Conservation (phyloP, 2,329 filamentous ascomycete genomes). For the Pseudonectria foliicola region DNA sequence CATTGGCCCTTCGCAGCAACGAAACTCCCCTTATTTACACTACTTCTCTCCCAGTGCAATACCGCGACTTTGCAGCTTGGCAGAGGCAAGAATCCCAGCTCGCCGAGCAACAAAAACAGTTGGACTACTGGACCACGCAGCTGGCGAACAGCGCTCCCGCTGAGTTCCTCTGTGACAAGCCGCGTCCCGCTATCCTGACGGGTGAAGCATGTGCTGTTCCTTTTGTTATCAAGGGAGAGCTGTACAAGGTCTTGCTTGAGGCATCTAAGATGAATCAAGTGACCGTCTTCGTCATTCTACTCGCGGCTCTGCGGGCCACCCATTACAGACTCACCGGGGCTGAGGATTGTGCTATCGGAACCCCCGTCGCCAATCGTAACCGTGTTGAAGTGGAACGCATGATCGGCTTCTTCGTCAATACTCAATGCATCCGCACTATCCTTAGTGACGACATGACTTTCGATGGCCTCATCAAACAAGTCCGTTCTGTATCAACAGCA, state of each 20-base stretch:
- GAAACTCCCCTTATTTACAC: constrained; percentile 3
- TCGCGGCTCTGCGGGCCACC: constrained; percentile 17
- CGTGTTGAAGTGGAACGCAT: constrained; percentile 11
- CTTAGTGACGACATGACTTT: constrained; percentile 1
- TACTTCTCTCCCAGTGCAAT: constrained; percentile 15
- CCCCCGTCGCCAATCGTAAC: constrained; percentile 12
- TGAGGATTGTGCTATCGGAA: constrained; percentile 17
- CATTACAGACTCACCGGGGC: constrained; percentile 21
- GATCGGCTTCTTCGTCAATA: constrained; percentile 21
- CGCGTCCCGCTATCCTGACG: constrained; percentile 8
- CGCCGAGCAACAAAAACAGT: constrained; percentile 11
- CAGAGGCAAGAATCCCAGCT: constrained; percentile 12
- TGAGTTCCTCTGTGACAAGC: constrained; percentile 10
- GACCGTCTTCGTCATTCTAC: constrained; percentile 10
- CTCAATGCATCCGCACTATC: constrained; percentile 17
- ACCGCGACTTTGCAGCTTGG: constrained; percentile 20
- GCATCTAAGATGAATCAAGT: constrained; percentile 7
- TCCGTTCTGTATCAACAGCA: no score
- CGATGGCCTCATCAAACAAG: no score
- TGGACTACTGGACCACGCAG: constrained; percentile 17
- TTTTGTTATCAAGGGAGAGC: constrained; percentile 2
- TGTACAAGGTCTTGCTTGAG: constrained; percentile 4
- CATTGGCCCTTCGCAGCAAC: constrained; percentile 1
- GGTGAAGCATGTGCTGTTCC: constrained; percentile 5
- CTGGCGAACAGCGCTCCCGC: constrained; percentile 10